Conservation (phyloP, 345 rosid species). For the Arabis hirsuta region DNA sequence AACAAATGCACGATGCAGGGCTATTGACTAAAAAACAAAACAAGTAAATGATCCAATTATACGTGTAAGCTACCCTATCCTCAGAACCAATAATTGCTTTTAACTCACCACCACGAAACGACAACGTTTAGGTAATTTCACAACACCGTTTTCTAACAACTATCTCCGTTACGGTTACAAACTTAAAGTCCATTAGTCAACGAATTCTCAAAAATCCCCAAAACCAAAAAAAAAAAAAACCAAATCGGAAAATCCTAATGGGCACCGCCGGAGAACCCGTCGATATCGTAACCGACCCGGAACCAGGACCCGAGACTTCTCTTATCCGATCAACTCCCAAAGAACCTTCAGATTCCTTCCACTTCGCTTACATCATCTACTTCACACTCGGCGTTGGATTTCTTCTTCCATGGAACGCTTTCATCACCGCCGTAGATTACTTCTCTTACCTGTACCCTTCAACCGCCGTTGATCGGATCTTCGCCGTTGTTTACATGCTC, state of each 20-base stretch:
- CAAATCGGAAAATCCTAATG: slow-evolving; percentile 41
- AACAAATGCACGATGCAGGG: slow-evolving; percentile 9
- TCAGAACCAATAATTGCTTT: neutral
- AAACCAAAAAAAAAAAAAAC: neutral
- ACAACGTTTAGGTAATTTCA: neutral
- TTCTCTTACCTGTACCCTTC: slow-evolving; percentile 91
- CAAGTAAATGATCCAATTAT: neutral
- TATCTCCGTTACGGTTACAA: neutral
- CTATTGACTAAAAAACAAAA: too few relatives aligned
- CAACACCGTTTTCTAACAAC: neutral
- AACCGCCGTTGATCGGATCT: slow-evolving; percentile 84
- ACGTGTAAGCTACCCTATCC: neutral
- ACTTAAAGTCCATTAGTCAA: slow-evolving; percentile 19
- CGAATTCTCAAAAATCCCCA: slow-evolving; percentile 23
- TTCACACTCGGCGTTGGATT: slow-evolving; percentile 81
- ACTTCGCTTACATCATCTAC: slow-evolving; percentile 84
- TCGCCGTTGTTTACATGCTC: slow-evolving; percentile 80
- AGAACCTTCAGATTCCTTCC: slow-evolving; percentile 65
- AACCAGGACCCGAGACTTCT: slow-evolving; percentile 57
- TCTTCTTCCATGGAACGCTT: slow-evolving; percentile 98
- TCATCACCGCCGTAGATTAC: slow-evolving; percentile 98
- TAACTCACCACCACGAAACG: neutral
- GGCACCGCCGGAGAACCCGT: slow-evolving; percentile 43
- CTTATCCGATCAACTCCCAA: slow-evolving; percentile 49
- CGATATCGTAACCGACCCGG: slow-evolving; percentile 42